Conservation (phyloP, 2,329 filamentous ascomycete species). For the Cladophialophora psammophila region DNA sequence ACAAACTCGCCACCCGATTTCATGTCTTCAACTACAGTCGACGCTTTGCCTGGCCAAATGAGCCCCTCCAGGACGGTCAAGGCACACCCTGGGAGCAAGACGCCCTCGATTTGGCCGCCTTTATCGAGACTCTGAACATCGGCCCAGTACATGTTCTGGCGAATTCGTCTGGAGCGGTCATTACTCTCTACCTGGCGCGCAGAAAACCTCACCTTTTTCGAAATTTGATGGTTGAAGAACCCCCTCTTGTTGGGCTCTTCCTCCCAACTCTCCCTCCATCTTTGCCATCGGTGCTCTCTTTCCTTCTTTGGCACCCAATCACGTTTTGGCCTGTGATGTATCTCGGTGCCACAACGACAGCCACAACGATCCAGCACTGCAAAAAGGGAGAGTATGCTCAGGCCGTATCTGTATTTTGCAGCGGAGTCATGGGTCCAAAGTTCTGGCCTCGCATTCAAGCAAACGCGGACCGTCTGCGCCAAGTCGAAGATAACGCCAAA, state of each 20-base stretch:
- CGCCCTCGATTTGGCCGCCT: conserved; percentile 20
- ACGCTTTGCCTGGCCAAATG: conserved; percentile 31
- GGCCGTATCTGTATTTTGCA: conserved; percentile 16
- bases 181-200: conserved; percentile 14
- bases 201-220: conserved; percentile 27
- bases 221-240: conserved; percentile 28
- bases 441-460: conserved; percentile 23
- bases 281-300: conserved; percentile 17
- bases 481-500: conserved; percentile 29
- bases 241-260: conserved; percentile 26
- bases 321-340: conserved; percentile 29
- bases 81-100: conserved; percentile 23
- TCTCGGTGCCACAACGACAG: conserved; percentile 22
- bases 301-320: conserved; percentile 26
- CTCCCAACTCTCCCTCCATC: conserved; percentile 21
- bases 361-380: conserved; percentile 13
- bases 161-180: conserved; percentile 28
- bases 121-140: conserved; percentile 26
- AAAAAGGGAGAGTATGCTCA: conserved; percentile 20
- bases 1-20: conserved; percentile 20
- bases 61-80: conserved; percentile 23
- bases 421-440: conserved; percentile 21
- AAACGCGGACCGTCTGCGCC: conserved; percentile 20
- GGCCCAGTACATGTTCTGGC: conserved; percentile 28
- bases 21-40: conserved; percentile 31